Evolutionary conservation across 352 stramenopile species (phyloP).

Genomic region (Phytophthora citricola): DNA sequence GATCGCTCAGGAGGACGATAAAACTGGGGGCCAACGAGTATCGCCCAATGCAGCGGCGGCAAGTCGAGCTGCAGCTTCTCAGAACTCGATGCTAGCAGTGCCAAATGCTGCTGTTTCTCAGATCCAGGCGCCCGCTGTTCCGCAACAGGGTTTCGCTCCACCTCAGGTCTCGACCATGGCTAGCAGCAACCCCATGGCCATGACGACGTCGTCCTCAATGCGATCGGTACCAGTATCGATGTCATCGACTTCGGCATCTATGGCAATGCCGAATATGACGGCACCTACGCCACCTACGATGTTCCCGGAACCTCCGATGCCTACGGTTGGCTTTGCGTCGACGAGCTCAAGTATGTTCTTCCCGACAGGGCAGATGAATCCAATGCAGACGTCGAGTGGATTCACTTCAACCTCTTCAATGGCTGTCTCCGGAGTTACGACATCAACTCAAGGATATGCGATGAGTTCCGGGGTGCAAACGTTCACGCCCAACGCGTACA

Average conservation of each 20-base stretch:
- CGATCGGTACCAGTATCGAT: neutral
- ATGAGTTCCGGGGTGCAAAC: constrained; percentile 42
- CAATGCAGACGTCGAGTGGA: constrained; percentile 31
- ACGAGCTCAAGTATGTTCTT: constrained; percentile 48
- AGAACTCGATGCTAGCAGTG: constrained; percentile 8
- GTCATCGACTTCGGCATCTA: constrained; percentile 18
- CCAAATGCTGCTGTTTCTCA: constrained; percentile 1
- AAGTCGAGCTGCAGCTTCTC: constrained; percentile 14
- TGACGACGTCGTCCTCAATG: constrained; percentile 19
- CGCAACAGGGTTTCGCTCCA: constrained; percentile 19
- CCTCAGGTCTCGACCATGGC: constrained; percentile 21
- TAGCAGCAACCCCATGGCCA: constrained; percentile 18
- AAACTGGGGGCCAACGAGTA: constrained; percentile 15
- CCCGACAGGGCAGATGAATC: constrained; percentile 35
- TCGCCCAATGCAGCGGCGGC: constrained; percentile 9
- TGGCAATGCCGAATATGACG: constrained; percentile 35
- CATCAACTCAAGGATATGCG: constrained; percentile 39
- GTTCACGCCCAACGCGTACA: constrained; percentile 54
- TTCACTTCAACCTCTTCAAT: constrained; percentile 42
- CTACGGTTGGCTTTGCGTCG: constrained; percentile 29
- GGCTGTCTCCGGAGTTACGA: constrained; percentile 27
- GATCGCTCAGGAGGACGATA: constrained; percentile 70
- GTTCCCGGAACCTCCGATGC: constrained; percentile 59
- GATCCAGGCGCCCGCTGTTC: neutral
- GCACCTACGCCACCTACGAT: constrained; percentile 31